Evolutionary conservation across 352 stramenopile genomes (phyloP), one percentile per base, ranked within the genome.

Genomic region (Nannochloropsis limnetica): DNA sequence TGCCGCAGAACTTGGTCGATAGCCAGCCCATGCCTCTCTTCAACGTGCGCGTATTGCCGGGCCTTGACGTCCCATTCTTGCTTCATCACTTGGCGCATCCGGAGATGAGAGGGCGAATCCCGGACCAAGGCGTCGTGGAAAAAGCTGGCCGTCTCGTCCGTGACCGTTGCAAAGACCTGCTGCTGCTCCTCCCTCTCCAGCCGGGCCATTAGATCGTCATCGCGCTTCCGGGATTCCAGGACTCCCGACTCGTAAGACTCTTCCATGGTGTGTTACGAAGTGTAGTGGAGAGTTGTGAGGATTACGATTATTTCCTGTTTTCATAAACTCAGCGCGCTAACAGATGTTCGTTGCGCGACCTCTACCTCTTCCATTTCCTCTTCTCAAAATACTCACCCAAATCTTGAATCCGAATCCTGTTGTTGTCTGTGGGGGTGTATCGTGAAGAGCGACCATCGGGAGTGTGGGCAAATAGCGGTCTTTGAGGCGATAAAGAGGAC

Each of bases 71-170:
- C 25, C 25, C 61, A 31, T 28, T 74, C 61, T 25, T 22, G 61
- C n/a, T 74, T 74, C 61, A 74, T 74, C 1, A 74, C 61, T 74
- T 74, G 61, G n/a, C 61, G 61, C 61, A 74, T 25, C 61, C 61
- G 61, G 25, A 74, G 25, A 74, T 74, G 61, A 74, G 61, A 74
- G 11, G 61, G 61, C 1, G 61, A 74, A 20, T 74, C n/a, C 25
- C 25, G 3, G n/a, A 74, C 61, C 25, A 74, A 29, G 61, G 61
- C 61, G 11, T 74, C 25, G n/a, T 29, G 61, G 22, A 74, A 74
- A 28, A 74, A 74, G 61, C 61, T 74, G 20, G 61, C 61, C 5
- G 61, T 74, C 61, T 74, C 61, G 61, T 74, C 61, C 15, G 15
- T 29, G 25, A 23, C 61, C 61, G n/a, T 8, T 8, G 37, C 37